Conservation (phyloP, 257 asterid genomes). For the Buddleja alternifolia region DNA sequence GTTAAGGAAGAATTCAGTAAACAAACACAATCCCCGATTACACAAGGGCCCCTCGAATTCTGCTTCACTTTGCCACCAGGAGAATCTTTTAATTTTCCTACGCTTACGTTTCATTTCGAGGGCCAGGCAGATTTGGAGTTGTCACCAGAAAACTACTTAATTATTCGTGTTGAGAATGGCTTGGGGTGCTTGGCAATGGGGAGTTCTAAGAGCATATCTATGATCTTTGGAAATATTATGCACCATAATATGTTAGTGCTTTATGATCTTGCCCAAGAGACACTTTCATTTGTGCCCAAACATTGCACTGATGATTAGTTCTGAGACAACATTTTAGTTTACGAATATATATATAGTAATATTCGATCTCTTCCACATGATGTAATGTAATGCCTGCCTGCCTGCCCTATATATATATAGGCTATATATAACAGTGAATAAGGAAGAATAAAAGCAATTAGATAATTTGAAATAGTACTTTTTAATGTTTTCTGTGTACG, state of each 20-base stretch:
- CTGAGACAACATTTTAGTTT: too few relatives aligned
- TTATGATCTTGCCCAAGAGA: constrained; percentile 49
- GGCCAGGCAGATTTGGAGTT: constrained; percentile 50
- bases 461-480: too few relatives aligned
- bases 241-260: constrained; percentile 52
- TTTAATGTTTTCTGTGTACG: too few relatives aligned
- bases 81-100: constrained; percentile 41
- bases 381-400: too few relatives aligned
- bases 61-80: constrained; percentile 42
- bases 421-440: too few relatives aligned
- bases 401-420: too few relatives aligned
- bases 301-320: too few relatives aligned
- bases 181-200: constrained; percentile 57
- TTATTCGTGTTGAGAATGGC: constrained; percentile 33
- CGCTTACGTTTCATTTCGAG: constrained; percentile 40
- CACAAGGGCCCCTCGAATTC: constrained; percentile 41
- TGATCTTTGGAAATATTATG: constrained; percentile 51
- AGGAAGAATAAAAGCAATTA: too few relatives aligned
- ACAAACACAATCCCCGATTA: constrained; percentile 40
- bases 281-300: constrained; percentile 37
- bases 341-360: too few relatives aligned
- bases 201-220: constrained; percentile 47
- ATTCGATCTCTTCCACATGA: too few relatives aligned
- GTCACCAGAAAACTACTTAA: constrained; percentile 45
- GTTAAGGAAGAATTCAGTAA: constrained; percentile 42